Evolutionary conservation across 78 protist species (phyloP).

Genomic region (Isochrysis galbana): DNA sequence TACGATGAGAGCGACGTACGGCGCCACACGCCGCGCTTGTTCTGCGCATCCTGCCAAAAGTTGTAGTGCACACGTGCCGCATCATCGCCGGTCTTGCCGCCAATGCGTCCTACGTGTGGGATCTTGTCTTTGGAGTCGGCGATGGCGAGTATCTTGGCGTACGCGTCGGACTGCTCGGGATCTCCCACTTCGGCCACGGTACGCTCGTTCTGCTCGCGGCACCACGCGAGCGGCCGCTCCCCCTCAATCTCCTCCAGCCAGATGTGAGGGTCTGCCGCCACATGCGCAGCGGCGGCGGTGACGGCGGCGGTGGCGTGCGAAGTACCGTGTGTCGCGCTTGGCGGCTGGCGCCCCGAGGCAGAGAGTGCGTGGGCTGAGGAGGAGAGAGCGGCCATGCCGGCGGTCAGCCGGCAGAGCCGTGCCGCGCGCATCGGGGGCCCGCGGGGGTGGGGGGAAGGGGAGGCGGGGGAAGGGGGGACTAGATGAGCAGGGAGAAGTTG

Average conservation of each 20-base stretch:
- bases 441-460: too few relatives aligned
- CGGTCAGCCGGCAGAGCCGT: too few relatives aligned
- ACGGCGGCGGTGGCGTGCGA: too few relatives aligned
- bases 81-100: not conserved
- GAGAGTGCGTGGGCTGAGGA: too few relatives aligned
- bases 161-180: not conserved
- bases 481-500: too few relatives aligned
- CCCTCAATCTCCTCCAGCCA: conserved; percentile 45
- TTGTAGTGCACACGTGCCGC: conserved; percentile 43
- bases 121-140: conserved; percentile 36
- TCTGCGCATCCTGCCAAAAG: conserved; percentile 35
- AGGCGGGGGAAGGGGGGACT: too few relatives aligned
- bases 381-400: too few relatives aligned
- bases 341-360: too few relatives aligned
- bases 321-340: too few relatives aligned
- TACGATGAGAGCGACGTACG: not conserved
- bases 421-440: too few relatives aligned
- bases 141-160: not conserved
- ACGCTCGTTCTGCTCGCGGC: not conserved
- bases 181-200: not conserved
- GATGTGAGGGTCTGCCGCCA: not conserved
- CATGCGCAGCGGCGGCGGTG: too few relatives aligned
- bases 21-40: conserved; percentile 35
- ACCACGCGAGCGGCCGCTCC: conserved; percentile 18
- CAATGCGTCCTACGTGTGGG: conserved; percentile 21